Evolutionary conservation across 208 protist genomes (phyloP), one percentile per base, ranked within the genome.

Genomic region (Herpetomonas samuelpessoai): DNA sequence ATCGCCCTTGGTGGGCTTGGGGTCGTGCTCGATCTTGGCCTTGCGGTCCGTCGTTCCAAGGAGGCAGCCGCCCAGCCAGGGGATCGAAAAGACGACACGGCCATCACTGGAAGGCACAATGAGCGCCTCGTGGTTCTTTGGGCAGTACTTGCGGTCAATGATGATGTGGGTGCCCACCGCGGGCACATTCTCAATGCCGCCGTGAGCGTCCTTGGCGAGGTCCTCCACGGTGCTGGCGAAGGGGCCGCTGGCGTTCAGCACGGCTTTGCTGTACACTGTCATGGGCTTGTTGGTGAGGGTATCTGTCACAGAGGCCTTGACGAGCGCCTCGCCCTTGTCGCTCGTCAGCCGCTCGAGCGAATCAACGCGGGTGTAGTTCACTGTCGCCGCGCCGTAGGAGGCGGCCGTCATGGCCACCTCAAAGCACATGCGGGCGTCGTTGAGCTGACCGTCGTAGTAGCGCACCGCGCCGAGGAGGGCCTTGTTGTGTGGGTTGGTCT

Each of bases 401-500:
- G 89, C 83, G 7, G 97, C 96, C 29, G 97, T 98, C 51, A 98
- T 77, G 4, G 95, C 97, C 14, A 97, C 81, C 0, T 68, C 63
- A 29, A 98, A 69, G 72, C 97, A 98, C 66, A 98, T 83, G n/a
- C 97, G 88, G 2, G 97, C 81, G 63, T 99, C 97, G 79, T 99
- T 97, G 78, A 97, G 91, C 76, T 97, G 92, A 2, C 96, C 97
- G 67, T 99, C 97, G 66, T 96, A 98, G 72, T 98, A 97, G 24
- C 97, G 76, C 18, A 98, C 76, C 2, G 85, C 77, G 7, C 96
- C 95, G n/a, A 85, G 59, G 28, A 99, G 83, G 25, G 71, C 69
- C 46, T 82, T 64, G 54, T 81, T 71, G 29, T 91, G 50, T 14
- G 55, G 49, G 55, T 79, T 72, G 19, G 71, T 78, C 59, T 81